Evolutionary conservation across 2,329 filamentous ascomycete species (phyloP).

Genomic region (Lasiodiplodia citricola): DNA sequence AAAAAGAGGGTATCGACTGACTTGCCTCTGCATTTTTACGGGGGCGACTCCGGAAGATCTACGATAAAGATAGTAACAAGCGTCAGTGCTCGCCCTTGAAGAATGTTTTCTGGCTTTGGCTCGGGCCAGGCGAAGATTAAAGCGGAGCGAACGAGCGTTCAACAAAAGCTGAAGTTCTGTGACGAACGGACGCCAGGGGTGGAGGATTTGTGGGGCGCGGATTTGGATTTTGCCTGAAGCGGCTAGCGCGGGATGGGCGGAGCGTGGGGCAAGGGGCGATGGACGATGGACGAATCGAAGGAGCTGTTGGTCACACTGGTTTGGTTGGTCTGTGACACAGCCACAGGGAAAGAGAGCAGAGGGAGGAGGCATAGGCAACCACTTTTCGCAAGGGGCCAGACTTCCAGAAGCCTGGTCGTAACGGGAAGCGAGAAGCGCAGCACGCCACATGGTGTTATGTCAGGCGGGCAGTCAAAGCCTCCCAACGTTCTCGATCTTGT

Average conservation of each 20-base stretch:
- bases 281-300: neutral
- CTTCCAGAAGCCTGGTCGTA: neutral
- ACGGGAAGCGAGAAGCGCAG: neutral
- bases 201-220: neutral
- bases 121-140: neutral
- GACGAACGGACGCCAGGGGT: neutral
- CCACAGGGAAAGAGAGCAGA: neutral
- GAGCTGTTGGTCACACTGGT: neutral
- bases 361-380: slow-evolving; percentile 1
- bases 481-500: neutral
- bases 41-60: neutral
- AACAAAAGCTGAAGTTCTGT: neutral
- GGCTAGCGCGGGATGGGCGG: neutral
- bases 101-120: neutral
- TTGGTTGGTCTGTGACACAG: neutral
- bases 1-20: neutral
- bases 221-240: neutral
- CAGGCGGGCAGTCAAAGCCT: neutral
- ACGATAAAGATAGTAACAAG: neutral
- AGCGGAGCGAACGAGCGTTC: neutral
- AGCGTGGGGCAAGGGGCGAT: neutral
- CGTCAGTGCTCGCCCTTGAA: neutral
- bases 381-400: neutral
- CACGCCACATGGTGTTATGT: slow-evolving; percentile 4
- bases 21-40: neutral